A percentile compares a stretch with the other conserved stretches of the same genome.
These are phyloP conservation scores for Linnemannia schmuckeri DNA, from an alignment of 192 early-diverging fungal genomes.

Conservation along the genomic window DNA sequence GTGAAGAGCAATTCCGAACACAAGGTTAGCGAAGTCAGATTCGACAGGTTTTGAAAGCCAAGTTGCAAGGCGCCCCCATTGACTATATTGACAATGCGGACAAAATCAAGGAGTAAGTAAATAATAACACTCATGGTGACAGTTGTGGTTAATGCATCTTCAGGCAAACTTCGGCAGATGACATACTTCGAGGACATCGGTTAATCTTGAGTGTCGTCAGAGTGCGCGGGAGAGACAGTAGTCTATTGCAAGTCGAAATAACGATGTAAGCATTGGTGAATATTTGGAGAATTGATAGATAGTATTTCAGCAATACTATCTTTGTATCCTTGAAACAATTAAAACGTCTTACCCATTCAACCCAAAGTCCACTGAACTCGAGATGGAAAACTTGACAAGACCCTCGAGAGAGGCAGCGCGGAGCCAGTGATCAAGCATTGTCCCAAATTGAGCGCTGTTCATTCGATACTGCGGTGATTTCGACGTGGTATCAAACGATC, in stretches of 20 bases:
- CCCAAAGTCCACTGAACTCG: slow-evolving; percentile 23
- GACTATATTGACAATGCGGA: not conserved
- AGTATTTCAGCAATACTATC: not conserved
- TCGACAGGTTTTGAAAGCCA: slow-evolving; percentile 21
- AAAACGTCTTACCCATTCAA: slow-evolving; percentile 16
- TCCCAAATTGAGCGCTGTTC: slow-evolving; percentile 3
- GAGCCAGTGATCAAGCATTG: slow-evolving; percentile 37
- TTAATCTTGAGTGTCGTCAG: slow-evolving; percentile 22
- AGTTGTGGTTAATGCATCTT: not conserved
- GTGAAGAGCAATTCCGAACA: slow-evolving; percentile 28
- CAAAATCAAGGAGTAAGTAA: not conserved
- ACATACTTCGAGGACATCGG: slow-evolving; percentile 36
- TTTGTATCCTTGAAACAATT: not conserved
- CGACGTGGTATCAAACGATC: not conserved
- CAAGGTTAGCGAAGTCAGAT: slow-evolving; percentile 21
- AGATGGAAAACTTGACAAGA: slow-evolving; percentile 19
- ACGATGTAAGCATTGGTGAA: not conserved
- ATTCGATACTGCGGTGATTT: not conserved
- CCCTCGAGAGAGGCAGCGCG: slow-evolving; percentile 11
- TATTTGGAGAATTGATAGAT: not conserved
- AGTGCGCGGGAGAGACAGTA: slow-evolving; percentile 12
- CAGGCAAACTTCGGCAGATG: no score
- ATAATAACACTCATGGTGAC: not conserved
- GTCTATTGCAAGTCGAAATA: not conserved
- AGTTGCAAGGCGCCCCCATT: slow-evolving; percentile 4